A percentile compares a stretch with the other conserved stretches of the same genome.
Evolutionary conservation across 1,284 basidiomycete genomes (phyloP).

Genomic region (Ustilago xerochloae): DNA sequence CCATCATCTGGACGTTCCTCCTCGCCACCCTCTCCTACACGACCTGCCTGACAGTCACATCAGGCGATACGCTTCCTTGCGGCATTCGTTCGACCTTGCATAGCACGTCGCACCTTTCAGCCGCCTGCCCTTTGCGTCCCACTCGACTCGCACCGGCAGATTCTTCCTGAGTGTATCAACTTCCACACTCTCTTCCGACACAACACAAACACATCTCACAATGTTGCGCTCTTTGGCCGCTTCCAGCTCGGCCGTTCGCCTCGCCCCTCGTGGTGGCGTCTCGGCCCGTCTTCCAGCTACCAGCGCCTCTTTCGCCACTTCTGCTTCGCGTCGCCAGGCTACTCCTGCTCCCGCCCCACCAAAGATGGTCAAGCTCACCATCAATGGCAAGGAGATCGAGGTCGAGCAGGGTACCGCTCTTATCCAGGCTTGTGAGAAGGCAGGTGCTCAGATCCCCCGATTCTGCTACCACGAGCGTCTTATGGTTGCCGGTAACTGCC

Average conservation of each 20-base stretch:
- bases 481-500: slow-evolving; percentile 67
- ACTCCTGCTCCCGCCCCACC: slow-evolving; percentile 59
- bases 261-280: slow-evolving; percentile 30
- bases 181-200: neutral
- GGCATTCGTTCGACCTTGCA: slow-evolving; percentile 7
- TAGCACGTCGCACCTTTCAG: neutral
- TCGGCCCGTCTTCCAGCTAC: slow-evolving; percentile 24
- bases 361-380: slow-evolving; percentile 67
- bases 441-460: slow-evolving; percentile 70
- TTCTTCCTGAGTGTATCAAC: neutral
- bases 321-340: slow-evolving; percentile 52
- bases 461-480: slow-evolving; percentile 91
- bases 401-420: slow-evolving; percentile 72
- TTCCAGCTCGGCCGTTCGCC: slow-evolving; percentile 43
- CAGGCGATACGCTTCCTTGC: slow-evolving; percentile 17
- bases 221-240: slow-evolving; percentile 51
- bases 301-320: slow-evolving; percentile 50
- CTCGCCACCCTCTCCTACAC: slow-evolving; percentile 12
- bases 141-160: neutral
- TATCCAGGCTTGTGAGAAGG: slow-evolving; percentile 86
- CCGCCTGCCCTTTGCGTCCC: neutral
- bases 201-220: slow-evolving; percentile 1
- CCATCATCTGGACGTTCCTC: slow-evolving; percentile 1
- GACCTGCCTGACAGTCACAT: slow-evolving; percentile 24
- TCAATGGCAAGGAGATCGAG: slow-evolving; percentile 68